These are phyloP conservation scores for Aspergillus brasiliensis DNA, from an alignment of 2,329 filamentous ascomycete species.

Conservation along the genomic window DNA sequence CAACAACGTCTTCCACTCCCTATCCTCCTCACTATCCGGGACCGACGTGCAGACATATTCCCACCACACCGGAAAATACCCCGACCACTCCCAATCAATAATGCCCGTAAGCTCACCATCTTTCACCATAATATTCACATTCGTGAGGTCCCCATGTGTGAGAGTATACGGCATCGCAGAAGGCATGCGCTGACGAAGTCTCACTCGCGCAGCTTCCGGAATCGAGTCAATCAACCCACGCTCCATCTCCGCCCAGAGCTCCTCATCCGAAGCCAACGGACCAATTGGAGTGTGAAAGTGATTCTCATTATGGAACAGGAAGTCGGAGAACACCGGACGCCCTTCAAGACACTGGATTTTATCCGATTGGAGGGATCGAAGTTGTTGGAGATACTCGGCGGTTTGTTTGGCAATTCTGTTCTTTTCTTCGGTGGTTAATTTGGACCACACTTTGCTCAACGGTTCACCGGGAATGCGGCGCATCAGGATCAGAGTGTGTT, in stretches of 20 bases:
- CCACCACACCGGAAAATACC: constrained; percentile 46
- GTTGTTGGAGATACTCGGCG: constrained; percentile 22
- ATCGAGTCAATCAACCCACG: constrained; percentile 7
- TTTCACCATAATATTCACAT: constrained; percentile 44
- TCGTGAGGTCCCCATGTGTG: constrained; percentile 43
- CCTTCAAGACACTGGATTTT: constrained; percentile 18
- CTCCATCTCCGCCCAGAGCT: constrained; percentile 18
- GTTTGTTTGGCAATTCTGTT: constrained; percentile 27
- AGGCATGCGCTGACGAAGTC: constrained; percentile 20
- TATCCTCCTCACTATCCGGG: constrained; percentile 20
- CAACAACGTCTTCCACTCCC: constrained; percentile 23
- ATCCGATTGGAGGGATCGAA: constrained; percentile 19
- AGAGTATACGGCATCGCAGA: constrained; percentile 37
- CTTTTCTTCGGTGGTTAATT: constrained; percentile 18
- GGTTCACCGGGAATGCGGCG: constrained; percentile 20
- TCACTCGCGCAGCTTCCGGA: background rate
- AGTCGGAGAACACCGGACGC: constrained; percentile 12
- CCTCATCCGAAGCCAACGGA: constrained; percentile 15
- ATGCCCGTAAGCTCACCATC: constrained; percentile 41
- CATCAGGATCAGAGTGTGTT: constrained; percentile 16
- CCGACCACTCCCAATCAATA: constrained; percentile 44
- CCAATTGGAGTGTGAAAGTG: constrained; percentile 8
- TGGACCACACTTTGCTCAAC: constrained; percentile 20
- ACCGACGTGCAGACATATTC: constrained; percentile 22
- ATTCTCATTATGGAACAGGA: constrained; percentile 14